Base-by-base conservation (phyloP, 2,329 filamentous ascomycete genomes). In the Nannizziopsis barbatae region DNA sequence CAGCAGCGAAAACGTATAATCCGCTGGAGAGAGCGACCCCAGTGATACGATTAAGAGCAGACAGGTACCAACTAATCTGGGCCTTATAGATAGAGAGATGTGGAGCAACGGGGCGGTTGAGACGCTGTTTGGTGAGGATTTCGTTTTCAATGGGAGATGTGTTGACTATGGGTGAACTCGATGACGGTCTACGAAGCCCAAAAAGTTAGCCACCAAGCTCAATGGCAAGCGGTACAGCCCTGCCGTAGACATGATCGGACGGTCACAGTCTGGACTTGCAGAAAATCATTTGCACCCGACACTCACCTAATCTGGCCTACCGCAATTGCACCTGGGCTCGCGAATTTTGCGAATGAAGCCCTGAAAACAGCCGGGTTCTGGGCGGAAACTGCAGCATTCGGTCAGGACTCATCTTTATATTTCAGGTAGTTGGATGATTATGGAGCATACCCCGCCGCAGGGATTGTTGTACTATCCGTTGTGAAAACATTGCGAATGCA, bases 21-120 rank as follows among this genome's bases (percentile, higher is more conserved):
- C 73, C 69, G 55, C 83, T 85, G 52, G 81, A 82, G 57, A 93
- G 75, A 52, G 75, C 67, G 62, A 75, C 70, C 60, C 86, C 89
- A n/a, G 86, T 90, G 71, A 95, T 80, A 61, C 89, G 87, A 73
- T 88, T 85, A 69, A 86, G 75, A 50, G 74, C 80, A 58, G 80
- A 81, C 57, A 76, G 75, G 67, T 86, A 82, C 83, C 82, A 95
- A 59, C 86, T 92, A 71, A 95, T 84, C 68, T 86, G 80, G 52
- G 83, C 78, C 66, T 80, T 77, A 80, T 95, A 95, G 77, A 93
- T 89, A 62, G 71, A 66, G 54, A 95, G 79, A 65, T 95, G 88
- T 48, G 89, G 89, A 40, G 86, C 77, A 59, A 95, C 75, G 63
- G 89, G 89, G 45, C 89, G 89, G 62, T 76, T 70, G 49, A 83